A percentile compares a stretch with the other conserved stretches of the same genome.
Evolutionary conservation across 139 green algal species (phyloP).

Genomic region (Chlorella sp.): DNA sequence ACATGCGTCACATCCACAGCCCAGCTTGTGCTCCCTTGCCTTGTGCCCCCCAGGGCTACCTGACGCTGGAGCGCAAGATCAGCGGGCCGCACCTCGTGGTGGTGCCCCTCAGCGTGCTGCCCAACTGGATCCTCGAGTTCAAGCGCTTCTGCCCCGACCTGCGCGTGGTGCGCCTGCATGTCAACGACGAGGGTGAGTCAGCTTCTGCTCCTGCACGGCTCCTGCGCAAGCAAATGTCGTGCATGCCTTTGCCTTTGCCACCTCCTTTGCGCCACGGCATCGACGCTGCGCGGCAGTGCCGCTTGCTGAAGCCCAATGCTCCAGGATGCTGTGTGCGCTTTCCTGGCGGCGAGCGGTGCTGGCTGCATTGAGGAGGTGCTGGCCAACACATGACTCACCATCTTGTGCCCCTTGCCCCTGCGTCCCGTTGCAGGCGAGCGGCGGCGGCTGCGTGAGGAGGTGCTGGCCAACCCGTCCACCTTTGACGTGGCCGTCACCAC

Average conservation of each 20-base stretch:
- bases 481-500: slow-evolving; percentile 72
- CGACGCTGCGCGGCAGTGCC: no score
- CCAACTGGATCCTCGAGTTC: slow-evolving; percentile 31
- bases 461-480: slow-evolving; percentile 38
- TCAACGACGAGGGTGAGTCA: slow-evolving; percentile 24
- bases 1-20: no score
- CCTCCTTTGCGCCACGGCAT: no score
- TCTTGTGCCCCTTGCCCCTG: neutral
- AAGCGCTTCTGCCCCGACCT: slow-evolving; percentile 48
- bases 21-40: no score
- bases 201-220: no score
- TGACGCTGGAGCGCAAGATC: slow-evolving; percentile 49
- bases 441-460: slow-evolving; percentile 36
- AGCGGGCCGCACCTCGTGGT: slow-evolving; percentile 84
- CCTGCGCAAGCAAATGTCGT: no score
- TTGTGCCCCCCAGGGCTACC: slow-evolving; percentile 21
- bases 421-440: slow-evolving; percentile 29
- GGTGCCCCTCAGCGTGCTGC: slow-evolving; percentile 60
- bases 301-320: no score
- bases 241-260: no score
- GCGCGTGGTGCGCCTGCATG: slow-evolving; percentile 51
- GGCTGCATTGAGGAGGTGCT: no score
- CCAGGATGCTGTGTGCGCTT: no score
- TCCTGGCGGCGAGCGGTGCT: no score
- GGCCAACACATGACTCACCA: no score